phyloP scores from a whole-genome alignment of 352 stramenopile genomes.

The Phytophthora meadii region DNA sequence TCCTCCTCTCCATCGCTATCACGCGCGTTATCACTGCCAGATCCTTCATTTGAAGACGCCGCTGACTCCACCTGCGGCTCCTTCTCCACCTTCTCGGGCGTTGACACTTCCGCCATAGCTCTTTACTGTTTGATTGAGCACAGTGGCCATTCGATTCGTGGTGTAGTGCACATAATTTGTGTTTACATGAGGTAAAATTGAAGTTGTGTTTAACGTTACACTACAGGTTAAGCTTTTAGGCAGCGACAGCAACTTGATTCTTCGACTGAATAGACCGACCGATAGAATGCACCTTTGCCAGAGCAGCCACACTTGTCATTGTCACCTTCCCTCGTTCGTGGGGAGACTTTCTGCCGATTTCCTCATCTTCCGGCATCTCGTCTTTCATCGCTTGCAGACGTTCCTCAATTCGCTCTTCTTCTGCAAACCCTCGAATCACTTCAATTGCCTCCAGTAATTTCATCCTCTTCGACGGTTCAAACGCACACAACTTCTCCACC shows the following conservation, averaged over 20 bases:
- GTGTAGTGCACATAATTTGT: constrained; percentile 3
- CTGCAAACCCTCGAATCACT: constrained; percentile 17
- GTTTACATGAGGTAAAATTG: constrained; percentile 10
- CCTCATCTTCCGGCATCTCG: background rate
- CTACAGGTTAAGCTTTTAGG: background rate
- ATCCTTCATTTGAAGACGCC: constrained; percentile 4
- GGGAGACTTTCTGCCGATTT: background rate
- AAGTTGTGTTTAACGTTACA: constrained; percentile 11
- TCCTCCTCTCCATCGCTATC: constrained; percentile 17
- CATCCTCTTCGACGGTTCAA: constrained; percentile 17
- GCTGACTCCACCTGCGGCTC: constrained; percentile 7
- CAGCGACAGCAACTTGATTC: background rate
- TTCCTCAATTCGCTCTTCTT: constrained; percentile 22
- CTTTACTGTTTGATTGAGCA: background rate
- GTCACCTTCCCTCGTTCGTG: background rate
- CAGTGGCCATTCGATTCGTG: constrained; percentile 27
- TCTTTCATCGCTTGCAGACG: constrained; percentile 4
- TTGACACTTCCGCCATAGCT: constrained; percentile 21
- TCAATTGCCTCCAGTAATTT: constrained; percentile 24
- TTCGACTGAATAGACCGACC: background rate
- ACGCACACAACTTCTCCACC: constrained; percentile 19
- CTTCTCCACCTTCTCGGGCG: constrained; percentile 4
- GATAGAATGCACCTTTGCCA: constrained; percentile 9
- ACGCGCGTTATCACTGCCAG: constrained; percentile 12
- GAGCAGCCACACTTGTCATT: background rate